phyloP scores from a whole-genome alignment of 2,329 filamentous ascomycete species.

The Lecanicillium sp. region DNA sequence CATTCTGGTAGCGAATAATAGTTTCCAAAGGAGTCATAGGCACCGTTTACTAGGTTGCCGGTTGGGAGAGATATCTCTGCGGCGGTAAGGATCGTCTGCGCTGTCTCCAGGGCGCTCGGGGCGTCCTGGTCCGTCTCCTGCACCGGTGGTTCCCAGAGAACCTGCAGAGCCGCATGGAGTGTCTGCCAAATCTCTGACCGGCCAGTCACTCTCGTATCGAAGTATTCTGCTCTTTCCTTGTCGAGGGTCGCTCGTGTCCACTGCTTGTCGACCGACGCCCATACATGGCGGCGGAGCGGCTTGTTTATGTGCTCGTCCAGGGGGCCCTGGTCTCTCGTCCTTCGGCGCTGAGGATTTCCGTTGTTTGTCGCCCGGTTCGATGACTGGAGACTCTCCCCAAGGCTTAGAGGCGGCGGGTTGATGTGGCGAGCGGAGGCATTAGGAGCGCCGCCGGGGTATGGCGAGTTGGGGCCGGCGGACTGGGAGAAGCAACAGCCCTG shows the following conservation, averaged over 20 bases:
- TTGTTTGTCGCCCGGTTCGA: slow-evolving; percentile 13
- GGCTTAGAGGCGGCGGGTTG: slow-evolving; percentile 32
- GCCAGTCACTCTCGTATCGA: slow-evolving; percentile 80
- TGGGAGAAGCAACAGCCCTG: slow-evolving; percentile 55
- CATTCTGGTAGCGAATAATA: slow-evolving; percentile 63
- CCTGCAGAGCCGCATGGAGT: slow-evolving; percentile 57
- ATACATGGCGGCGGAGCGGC: slow-evolving; percentile 58
- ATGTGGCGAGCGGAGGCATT: slow-evolving; percentile 47
- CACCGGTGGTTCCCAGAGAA: slow-evolving; percentile 54
- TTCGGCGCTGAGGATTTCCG: slow-evolving; percentile 19
- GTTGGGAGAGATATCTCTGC: slow-evolving; percentile 69
- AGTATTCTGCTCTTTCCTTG: slow-evolving; percentile 73
- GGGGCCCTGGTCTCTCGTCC: slow-evolving; percentile 30
- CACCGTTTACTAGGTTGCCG: slow-evolving; percentile 63
- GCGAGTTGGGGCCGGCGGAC: slow-evolving; percentile 43
- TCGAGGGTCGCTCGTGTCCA: slow-evolving; percentile 67
- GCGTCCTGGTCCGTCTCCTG: slow-evolving; percentile 15
- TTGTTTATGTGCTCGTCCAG: slow-evolving; percentile 62
- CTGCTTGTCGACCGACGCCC: slow-evolving; percentile 52
- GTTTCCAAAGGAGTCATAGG: slow-evolving; percentile 63
- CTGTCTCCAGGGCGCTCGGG: slow-evolving; percentile 48
- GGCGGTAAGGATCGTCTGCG: slow-evolving; percentile 74
- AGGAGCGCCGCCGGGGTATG: slow-evolving; percentile 41
- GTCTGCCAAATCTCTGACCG: slow-evolving; percentile 74
- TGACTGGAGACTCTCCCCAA: slow-evolving; percentile 21